Evolutionary conservation across 352 stramenopile genomes (phyloP), one percentile per base, ranked within the genome.

Genomic region (Pythium myriotylum): DNA sequence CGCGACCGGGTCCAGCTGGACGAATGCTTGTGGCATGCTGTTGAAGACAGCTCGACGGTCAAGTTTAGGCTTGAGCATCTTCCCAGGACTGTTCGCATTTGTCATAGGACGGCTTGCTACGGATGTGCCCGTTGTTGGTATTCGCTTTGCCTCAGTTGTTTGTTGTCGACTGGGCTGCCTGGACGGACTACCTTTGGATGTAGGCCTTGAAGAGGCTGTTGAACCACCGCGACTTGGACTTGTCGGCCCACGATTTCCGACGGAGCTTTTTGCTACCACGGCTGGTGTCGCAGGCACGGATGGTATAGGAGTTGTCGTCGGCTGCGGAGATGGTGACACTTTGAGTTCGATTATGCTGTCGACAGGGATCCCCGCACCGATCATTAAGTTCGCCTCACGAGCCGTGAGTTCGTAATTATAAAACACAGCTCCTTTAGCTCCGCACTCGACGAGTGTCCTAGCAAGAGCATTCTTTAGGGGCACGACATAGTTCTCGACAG

Each of bases 311-410:
- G 51, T 14, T 16, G 46, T 24, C 8, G 61, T 7, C 1, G 43
- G 20, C 2, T 43, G 35, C 5, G 62, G 47, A 14, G 40, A 24
- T 24, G 54, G 41, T 5, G 24, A 19, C 2, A 73, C 49, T 27
- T 85, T 73, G n/a, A 91, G 48, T 10, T 89, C 79, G 4, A 89
- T 54, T 9, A 89, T 68, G 17, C 75, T 84, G 52, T 89, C 79
- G 10, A 91, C 53, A 0, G 81, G 64, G 1, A 89, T 35, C 1
- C 77, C 77, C 16, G 72, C 41, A 7, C 62, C 65, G n/a, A 76
- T 86, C 22, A 91, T 51, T 6, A 74, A 33, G 45, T 84, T 81
- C 1, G 76, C 67, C 19, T 89, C 77, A 23, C 54, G 56, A 0
- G 40, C 56, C 13, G 77, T 70, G 54, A 89, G 82, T 17, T 76